phyloP scores from a whole-genome alignment of 176 grass and related monocot species.

The Dendrocalamus sinicus region DNA sequence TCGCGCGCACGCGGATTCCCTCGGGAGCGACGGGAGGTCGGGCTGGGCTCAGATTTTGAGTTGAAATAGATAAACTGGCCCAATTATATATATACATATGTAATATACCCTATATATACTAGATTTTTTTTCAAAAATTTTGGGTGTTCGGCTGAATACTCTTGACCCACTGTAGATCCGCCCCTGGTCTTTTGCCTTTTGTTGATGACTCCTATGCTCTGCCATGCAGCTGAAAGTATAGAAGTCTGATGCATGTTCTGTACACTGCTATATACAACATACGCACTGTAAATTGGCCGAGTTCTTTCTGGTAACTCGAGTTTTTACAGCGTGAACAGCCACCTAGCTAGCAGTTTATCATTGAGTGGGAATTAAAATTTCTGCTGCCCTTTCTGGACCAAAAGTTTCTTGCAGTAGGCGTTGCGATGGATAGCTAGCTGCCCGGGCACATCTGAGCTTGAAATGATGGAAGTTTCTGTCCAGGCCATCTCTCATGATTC shows the following conservation, averaged over 20 bases:
- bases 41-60: too few relatives aligned
- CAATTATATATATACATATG: too few relatives aligned
- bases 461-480: conserved; percentile 27
- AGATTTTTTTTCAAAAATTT: too few relatives aligned
- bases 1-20: too few relatives aligned
- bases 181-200: too few relatives aligned
- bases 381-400: not conserved
- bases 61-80: too few relatives aligned
- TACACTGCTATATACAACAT: not conserved
- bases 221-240: not conserved
- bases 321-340: not conserved
- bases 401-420: not conserved
- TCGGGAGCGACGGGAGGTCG: too few relatives aligned
- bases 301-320: not conserved
- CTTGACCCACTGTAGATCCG: too few relatives aligned
- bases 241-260: not conserved
- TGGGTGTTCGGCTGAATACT: too few relatives aligned
- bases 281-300: not conserved
- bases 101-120: too few relatives aligned
- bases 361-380: not conserved
- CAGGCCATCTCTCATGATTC: not conserved
- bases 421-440: not conserved
- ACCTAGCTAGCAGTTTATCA: not conserved
- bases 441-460: not conserved
- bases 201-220: not conserved